Conservation (phyloP, 495 filamentous ascomycete species). For the Podospora appendiculata region DNA sequence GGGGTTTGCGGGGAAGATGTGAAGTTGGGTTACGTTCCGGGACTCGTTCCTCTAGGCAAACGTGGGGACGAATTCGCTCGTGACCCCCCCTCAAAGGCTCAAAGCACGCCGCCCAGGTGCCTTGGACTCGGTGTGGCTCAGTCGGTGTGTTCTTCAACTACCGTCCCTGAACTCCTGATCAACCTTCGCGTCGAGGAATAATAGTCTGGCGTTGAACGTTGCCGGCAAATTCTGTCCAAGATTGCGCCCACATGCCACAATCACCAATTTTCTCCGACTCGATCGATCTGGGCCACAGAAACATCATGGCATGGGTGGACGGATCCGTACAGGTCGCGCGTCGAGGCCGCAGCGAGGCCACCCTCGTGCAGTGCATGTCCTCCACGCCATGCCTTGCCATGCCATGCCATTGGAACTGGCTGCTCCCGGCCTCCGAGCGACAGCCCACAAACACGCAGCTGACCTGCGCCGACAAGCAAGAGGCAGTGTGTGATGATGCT, state of each 20-base stretch:
- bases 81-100: not conserved
- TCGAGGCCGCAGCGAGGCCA: not conserved
- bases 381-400: constrained; percentile 6
- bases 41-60: constrained; percentile 8
- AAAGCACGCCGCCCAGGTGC: not conserved
- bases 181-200: no score
- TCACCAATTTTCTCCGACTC: constrained; percentile 6
- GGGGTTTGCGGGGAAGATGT: constrained; percentile 12
- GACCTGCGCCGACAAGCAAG: not conserved
- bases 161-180: no score
- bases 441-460: not conserved
- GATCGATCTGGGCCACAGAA: constrained; percentile 7
- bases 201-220: no score
- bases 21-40: constrained; percentile 15
- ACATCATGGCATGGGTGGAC: not conserved
- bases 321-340: not conserved
- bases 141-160: not conserved
- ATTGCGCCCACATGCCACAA: not conserved
- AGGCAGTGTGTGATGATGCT: not conserved
- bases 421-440: constrained; percentile 7
- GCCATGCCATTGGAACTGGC: constrained; percentile 6
- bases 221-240: no score
- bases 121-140: constrained; percentile 1
- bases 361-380: not conserved
- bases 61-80: constrained; percentile 5